phyloP scores from a whole-genome alignment of 306 rosid genomes.

The Malus domestica region ASM211411v1 NC_041791.1:12233501-12234000 shows the following conservation, averaged over 20 bases:
- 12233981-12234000: slow-evolving; percentile 29
- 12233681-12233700: not conserved
- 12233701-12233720: not conserved
- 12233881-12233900: not conserved
- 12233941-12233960: not conserved
- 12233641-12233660: not conserved
- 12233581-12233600: slow-evolving; percentile 75
- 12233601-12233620: slow-evolving; percentile 84
- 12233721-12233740: not conserved
- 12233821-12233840: not conserved
- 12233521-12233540: slow-evolving; percentile 75
- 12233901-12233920: not conserved
- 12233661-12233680: not conserved
- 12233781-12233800: not conserved
- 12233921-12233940: not conserved
- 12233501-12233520: slow-evolving; percentile 68
- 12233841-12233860: not conserved
- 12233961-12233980: not conserved
- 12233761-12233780: not conserved
- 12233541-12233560: slow-evolving; percentile 60
- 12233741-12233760: not conserved
- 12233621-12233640: slow-evolving; percentile 34
- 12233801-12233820: not conserved
- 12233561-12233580: slow-evolving; percentile 78
- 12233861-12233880: not conserved